Base-by-base conservation (phyloP, 2,329 filamentous ascomycete genomes). In the Alternaria alternata region DNA sequence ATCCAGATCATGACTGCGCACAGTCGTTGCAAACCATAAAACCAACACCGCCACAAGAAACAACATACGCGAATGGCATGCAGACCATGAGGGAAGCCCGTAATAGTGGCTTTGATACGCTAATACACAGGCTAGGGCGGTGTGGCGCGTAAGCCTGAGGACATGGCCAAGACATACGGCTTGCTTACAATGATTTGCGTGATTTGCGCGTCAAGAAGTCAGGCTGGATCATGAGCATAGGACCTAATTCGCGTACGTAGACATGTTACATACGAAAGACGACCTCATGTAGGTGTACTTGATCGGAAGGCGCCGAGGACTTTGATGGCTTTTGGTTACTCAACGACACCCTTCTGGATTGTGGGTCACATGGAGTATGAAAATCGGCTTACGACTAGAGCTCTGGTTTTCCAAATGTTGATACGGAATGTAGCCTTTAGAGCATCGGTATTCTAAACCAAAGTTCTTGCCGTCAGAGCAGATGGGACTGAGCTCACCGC, bases 111-210 rank as follows among this genome's bases (percentile, higher is more conserved):
- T 36, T 34, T 12, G 16, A 52, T 38, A 18, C 7, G 48, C 9
- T 8, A 14, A 14, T 42, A 2, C 2, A 26, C 16, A 4, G 8
- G 38, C 12, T 38, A 28, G n/a, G 18, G 32, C 32, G 9, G 5
- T 36, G 39, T 41, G 51, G 38, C 30, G 28, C 41, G 34, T 61
- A 51, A 61, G 58, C 44, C 42, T 14, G 14, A 43, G 34, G 41
- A 44, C 51, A 58, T 24, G 24, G 51, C 61, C 54, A 61, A 63
- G 51, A 58, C 51, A 58, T 32, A 57, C 43, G 42, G 58, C 58
- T 52, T 61, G 53, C 47, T 62, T 57, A 61, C 56, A 20, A 52
- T 42, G 34, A 49, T 24, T 24, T 24, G 20, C 20, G 39, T 24
- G 39, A 24, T 16, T 16, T 18, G 34, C 22, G 28, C 26, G 12